Conservation (phyloP, 495 filamentous ascomycete genomes). For the Lophiotrema nucula region DNA sequence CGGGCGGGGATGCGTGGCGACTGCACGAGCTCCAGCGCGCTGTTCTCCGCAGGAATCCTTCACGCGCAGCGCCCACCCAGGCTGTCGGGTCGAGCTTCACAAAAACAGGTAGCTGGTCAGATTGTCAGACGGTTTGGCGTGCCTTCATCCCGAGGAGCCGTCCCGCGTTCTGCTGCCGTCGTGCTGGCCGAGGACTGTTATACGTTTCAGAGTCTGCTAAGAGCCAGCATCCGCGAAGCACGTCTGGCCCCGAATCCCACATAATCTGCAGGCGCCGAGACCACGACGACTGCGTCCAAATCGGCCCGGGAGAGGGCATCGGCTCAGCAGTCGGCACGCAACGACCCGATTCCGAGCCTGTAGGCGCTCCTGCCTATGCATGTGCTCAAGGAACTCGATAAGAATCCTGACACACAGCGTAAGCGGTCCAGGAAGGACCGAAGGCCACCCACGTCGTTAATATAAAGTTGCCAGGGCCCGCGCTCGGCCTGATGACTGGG, state of each 20-base stretch:
- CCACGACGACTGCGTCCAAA: too few relatives aligned
- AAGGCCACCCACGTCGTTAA: neutral
- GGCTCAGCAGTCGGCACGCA: too few relatives aligned
- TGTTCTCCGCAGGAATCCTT: constrained; percentile 1
- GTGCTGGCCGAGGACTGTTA: neutral
- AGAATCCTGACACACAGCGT: neutral
- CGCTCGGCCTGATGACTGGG: neutral
- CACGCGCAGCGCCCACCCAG: neutral
- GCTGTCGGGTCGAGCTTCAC: neutral
- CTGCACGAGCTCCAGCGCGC: neutral
- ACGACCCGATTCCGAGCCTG: too few relatives aligned
- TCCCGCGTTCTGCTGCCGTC: neutral
- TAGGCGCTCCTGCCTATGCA: neutral
- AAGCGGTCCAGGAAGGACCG: too few relatives aligned
- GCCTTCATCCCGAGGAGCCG: neutral
- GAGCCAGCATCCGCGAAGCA: neutral
- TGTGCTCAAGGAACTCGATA: neutral
- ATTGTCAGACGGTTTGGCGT: neutral
- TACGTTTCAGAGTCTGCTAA: neutral
- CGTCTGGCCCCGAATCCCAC: neutral
- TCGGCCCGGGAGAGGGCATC: too few relatives aligned
- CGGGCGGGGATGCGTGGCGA: neutral
- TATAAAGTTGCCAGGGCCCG: neutral
- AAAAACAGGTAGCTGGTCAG: neutral
- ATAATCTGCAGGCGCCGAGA: neutral